Percentiles rank a stretch among this genome's conserved stretches.
These are phyloP conservation scores for Juncus effusus DNA, from an alignment of 176 grass and related monocot species.

Conservation along the genomic window DNA sequence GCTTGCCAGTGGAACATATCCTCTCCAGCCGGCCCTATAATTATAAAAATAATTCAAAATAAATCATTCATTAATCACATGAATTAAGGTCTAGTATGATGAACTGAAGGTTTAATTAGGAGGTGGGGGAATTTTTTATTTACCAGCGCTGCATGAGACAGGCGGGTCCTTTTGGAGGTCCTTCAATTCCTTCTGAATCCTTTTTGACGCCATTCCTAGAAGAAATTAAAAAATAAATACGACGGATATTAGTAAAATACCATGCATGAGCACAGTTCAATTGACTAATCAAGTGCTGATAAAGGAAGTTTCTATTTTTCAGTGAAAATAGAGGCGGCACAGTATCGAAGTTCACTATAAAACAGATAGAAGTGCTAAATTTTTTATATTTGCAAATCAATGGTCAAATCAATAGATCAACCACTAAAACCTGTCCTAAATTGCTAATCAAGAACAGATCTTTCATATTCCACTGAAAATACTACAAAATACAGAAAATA, in stretches of 20 bases:
- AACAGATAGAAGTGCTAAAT: not conserved
- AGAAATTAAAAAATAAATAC: not conserved
- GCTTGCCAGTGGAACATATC: conserved; percentile 31
- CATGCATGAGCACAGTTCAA: not conserved
- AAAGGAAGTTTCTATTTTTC: not conserved
- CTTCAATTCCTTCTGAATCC: conserved; percentile 34
- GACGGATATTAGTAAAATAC: not conserved
- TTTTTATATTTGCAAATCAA: too few relatives aligned
- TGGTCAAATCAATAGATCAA: too few relatives aligned
- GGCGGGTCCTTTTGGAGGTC: conserved; percentile 31
- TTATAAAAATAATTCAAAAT: not conserved
- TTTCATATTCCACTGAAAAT: too few relatives aligned
- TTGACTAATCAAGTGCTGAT: not conserved
- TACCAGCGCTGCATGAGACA: conserved; percentile 35
- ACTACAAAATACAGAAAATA: too few relatives aligned
- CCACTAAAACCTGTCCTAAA: too few relatives aligned
- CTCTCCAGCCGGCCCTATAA: conserved; percentile 23
- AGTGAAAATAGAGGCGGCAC: not conserved
- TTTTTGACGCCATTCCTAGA: conserved; percentile 31
- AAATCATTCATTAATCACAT: too few relatives aligned
- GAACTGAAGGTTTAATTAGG: not conserved
- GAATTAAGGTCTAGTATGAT: too few relatives aligned
- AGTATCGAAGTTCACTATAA: not conserved
- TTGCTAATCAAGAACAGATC: too few relatives aligned
- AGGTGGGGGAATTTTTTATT: not conserved